Percentiles rank a stretch among this genome's conserved stretches.
These are phyloP conservation scores for Colletotrichum paranaense DNA, from an alignment of 2,329 filamentous ascomycete genomes.

Conservation along the genomic window DNA sequence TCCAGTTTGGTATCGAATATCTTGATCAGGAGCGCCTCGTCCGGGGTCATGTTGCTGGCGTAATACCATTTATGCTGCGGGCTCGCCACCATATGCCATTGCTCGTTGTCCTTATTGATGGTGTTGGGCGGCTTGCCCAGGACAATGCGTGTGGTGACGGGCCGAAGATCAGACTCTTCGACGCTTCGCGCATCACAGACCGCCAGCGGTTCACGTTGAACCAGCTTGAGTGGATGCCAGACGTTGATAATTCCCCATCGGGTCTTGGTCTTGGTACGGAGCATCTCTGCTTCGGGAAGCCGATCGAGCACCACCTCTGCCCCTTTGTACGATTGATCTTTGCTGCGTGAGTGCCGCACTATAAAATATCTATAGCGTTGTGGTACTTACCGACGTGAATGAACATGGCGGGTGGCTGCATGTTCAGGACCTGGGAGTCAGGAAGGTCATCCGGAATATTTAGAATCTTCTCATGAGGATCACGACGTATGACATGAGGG, in stretches of 20 bases:
- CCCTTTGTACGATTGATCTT: not conserved
- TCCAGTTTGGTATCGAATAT: not conserved
- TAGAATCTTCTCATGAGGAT: not conserved
- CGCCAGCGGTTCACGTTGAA: conserved; percentile 54
- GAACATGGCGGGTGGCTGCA: conserved; percentile 1
- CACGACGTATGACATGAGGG: not conserved
- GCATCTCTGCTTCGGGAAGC: not conserved
- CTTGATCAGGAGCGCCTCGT: not conserved
- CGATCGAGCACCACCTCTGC: not conserved
- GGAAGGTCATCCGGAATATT: not conserved
- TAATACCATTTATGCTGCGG: not conserved
- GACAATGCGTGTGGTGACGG: not conserved
- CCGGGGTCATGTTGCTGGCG: not conserved
- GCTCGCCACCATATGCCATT: not conserved
- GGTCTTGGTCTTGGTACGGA: not conserved
- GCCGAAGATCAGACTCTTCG: conserved; percentile 48
- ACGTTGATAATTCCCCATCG: conserved; percentile 39
- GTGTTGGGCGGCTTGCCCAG: not conserved
- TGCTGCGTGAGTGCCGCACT: not conserved
- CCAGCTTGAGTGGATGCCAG: conserved; percentile 60
- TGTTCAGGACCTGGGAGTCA: not conserved
- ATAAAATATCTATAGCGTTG: rapidly evolving
- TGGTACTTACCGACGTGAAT: not conserved
- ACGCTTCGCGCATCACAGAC: conserved; percentile 51
- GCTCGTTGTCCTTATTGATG: not conserved